These are phyloP conservation scores for Trichaptum fuscoviolaceum DNA, from an alignment of 768 basidiomycete species.

Conservation along the genomic window DNA sequence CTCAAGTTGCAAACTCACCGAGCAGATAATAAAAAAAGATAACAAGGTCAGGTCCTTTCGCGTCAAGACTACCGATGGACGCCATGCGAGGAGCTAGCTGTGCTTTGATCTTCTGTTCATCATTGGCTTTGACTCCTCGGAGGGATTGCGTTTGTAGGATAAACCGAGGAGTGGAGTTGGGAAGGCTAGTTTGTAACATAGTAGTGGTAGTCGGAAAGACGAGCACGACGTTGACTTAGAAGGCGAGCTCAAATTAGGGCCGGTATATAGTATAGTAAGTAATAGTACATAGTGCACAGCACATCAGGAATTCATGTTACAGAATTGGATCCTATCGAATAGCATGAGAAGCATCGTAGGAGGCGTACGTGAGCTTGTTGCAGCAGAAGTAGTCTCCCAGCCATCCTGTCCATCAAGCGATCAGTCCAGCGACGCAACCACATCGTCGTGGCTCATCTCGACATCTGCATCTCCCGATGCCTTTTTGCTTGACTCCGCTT, in stretches of 20 bases:
- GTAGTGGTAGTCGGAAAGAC: not conserved
- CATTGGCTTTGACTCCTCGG: not conserved
- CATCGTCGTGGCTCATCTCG: not conserved
- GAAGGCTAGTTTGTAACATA: not conserved
- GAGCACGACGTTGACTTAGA: not conserved
- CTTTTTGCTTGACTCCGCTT: not conserved
- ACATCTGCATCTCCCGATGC: not conserved
- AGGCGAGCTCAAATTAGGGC: not conserved
- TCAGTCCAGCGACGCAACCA: not conserved
- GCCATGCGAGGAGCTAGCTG: not conserved
- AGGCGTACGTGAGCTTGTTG: too few species aligned
- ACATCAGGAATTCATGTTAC: too few species aligned
- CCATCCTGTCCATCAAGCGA: too few species aligned
- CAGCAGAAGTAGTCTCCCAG: too few species aligned
- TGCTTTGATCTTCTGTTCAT: not conserved
- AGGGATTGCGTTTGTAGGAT: not conserved
- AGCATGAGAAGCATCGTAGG: too few species aligned
- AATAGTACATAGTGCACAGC: too few species aligned
- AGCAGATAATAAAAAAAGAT: too few species aligned
- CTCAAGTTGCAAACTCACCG: too few species aligned
- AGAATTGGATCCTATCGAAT: too few species aligned
- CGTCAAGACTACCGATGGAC: too few species aligned
- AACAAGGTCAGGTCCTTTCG: too few species aligned
- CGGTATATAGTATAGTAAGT: not conserved
- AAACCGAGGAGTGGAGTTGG: not conserved